These are phyloP conservation scores for Suhomyces xylopsoci DNA, from an alignment of 805 yeast species.

Conservation along the genomic window DNA sequence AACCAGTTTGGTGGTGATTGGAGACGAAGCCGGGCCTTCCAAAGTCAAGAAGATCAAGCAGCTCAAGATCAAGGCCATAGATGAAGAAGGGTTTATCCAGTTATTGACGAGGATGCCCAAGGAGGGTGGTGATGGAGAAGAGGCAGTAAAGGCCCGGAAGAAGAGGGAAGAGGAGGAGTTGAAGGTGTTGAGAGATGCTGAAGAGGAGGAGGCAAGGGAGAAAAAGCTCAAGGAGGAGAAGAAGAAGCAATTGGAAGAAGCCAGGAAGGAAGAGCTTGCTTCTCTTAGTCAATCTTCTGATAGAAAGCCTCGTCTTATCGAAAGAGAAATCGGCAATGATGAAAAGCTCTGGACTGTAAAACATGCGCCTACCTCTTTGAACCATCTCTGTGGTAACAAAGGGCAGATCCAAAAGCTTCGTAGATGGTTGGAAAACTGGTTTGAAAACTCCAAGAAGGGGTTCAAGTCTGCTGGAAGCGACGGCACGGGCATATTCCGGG, in stretches of 20 bases:
- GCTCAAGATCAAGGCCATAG: constrained; percentile 72
- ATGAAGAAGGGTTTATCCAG: constrained; percentile 80
- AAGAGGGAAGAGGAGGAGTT: constrained; percentile 70
- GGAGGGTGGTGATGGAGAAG: constrained; percentile 84
- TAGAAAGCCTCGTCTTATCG: constrained; percentile 11
- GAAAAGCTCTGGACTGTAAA: constrained; percentile 89
- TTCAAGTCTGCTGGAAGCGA: constrained; percentile 60
- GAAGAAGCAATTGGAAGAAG: constrained; percentile 11
- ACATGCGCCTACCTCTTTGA: constrained; percentile 77
- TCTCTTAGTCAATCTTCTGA: not conserved
- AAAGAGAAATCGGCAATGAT: constrained; percentile 42
- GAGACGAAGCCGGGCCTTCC: constrained; percentile 96
- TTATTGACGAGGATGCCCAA: constrained; percentile 79
- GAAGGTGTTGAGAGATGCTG: constrained; percentile 44
- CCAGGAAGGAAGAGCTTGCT: too few relatives aligned
- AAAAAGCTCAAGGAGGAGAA: constrained; percentile 20
- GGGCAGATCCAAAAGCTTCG: constrained; percentile 63
- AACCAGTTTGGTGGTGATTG: constrained; percentile 86
- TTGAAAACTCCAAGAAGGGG: constrained; percentile 48
- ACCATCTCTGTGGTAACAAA: constrained; percentile 90
- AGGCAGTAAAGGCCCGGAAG: constrained; percentile 67
- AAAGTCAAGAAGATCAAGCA: constrained; percentile 78
- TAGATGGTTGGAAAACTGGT: constrained; percentile 81
- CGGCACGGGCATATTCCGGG: constrained; percentile 69
- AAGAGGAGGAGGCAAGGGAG: constrained; percentile 34